Conservation (phyloP, 306 rosid species). For the Castanospermum australe region DNA sequence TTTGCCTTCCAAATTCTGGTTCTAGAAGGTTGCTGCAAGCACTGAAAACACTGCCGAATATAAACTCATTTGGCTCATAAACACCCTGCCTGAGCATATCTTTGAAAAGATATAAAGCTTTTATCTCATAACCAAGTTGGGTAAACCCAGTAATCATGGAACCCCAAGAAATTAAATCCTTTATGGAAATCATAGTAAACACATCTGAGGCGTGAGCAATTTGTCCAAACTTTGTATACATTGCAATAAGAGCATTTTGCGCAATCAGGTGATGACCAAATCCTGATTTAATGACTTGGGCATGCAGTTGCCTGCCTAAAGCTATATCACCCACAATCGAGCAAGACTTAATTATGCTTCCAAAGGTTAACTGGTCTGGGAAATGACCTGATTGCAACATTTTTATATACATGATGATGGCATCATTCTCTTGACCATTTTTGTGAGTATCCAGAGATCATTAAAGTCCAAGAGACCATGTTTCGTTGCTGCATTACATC, state of each 20-base stretch:
- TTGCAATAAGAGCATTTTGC: constrained; percentile 77
- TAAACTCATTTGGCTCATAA: constrained; percentile 65
- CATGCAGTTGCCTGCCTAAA: constrained; percentile 68
- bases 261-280: constrained; percentile 49
- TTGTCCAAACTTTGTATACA: constrained; percentile 63
- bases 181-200: constrained; percentile 46
- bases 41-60: constrained; percentile 68
- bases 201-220: constrained; percentile 52
- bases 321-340: constrained; percentile 39
- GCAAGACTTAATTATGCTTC: constrained; percentile 71
- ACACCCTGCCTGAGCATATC: constrained; percentile 57
- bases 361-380: constrained; percentile 74
- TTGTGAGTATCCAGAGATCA: constrained; percentile 68
- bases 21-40: constrained; percentile 62
- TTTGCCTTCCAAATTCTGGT: constrained; percentile 70
- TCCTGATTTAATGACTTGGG: constrained; percentile 59
- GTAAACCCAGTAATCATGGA: constrained; percentile 75
- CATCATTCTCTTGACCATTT: constrained; percentile 53
- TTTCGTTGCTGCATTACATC: constrained; percentile 63
- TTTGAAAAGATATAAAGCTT: constrained; percentile 61
- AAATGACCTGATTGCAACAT: constrained; percentile 56
- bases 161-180: constrained; percentile 81
- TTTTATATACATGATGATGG: constrained; percentile 52
- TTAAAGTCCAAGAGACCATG: constrained; percentile 78
- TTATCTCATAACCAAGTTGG: constrained; percentile 61